A percentile compares a stretch with the other conserved stretches of the same genome.
Conservation (phyloP, 148 eudicot genomes). For the Chenopodium formosanum region DNA sequence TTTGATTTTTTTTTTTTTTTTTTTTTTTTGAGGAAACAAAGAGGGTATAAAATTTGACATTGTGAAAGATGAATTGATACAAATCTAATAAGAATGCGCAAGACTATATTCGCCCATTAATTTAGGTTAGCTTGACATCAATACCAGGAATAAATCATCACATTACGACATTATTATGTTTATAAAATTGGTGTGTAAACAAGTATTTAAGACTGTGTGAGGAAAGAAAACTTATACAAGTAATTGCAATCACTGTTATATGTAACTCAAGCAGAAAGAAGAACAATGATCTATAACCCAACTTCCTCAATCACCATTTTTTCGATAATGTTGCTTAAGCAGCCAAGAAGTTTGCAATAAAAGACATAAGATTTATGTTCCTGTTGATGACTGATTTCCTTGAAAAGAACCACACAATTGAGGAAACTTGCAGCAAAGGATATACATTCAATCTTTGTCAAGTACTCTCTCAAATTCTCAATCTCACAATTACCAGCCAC, state of each 20-base stretch:
- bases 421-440: background rate
- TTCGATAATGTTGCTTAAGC: background rate
- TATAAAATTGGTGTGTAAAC: background rate
- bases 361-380: background rate
- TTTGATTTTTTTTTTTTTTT: too few species aligned
- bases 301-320: background rate
- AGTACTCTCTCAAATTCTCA: too few species aligned
- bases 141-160: background rate
- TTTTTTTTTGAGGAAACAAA: too few species aligned
- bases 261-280: background rate
- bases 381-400: background rate
- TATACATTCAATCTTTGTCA: too few species aligned
- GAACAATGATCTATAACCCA: background rate
- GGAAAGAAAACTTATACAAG: background rate
- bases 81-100: too few species aligned
- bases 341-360: background rate
- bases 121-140: background rate
- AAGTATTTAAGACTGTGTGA: background rate
- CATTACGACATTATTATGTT: background rate
- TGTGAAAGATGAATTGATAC: too few species aligned
- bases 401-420: background rate
- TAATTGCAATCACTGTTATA: background rate
- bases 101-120: background rate
- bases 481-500: too few species aligned
- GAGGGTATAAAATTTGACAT: too few species aligned